A percentile compares a stretch with the other conserved stretches of the same genome.
These are phyloP conservation scores for Verbena officinalis DNA, from an alignment of 257 asterid genomes.

Conservation along the genomic window DNA sequence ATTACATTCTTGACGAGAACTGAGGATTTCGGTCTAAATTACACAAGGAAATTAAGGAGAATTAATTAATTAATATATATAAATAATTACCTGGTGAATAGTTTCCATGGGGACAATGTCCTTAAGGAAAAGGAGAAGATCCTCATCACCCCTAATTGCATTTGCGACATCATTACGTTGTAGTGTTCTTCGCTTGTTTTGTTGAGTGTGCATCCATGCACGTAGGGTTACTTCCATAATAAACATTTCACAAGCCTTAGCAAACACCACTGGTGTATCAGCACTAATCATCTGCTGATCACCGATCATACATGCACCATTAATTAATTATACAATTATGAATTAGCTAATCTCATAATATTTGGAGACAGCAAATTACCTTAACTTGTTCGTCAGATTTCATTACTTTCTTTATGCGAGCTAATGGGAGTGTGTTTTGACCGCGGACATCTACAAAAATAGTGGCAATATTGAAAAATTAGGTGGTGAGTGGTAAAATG, in stretches of 20 bases:
- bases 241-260: conserved; percentile 45
- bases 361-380: too few relatives aligned
- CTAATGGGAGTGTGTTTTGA: conserved; percentile 35
- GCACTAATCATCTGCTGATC: conserved; percentile 51
- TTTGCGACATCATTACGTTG: conserved; percentile 39
- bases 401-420: conserved; percentile 45
- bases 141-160: conserved; percentile 39
- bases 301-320: too few relatives aligned
- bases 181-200: conserved; percentile 27
- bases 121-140: conserved; percentile 28
- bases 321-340: too few relatives aligned
- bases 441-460: conserved; percentile 34
- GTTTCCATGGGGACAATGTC: conserved; percentile 28
- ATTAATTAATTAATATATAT: too few relatives aligned
- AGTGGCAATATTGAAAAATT: neutral
- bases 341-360: too few relatives aligned
- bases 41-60: too few relatives aligned
- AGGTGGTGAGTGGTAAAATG: conserved; percentile 10
- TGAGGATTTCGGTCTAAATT: too few relatives aligned
- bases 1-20: too few relatives aligned
- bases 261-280: conserved; percentile 38
- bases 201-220: conserved; percentile 42
- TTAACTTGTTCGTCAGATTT: conserved; percentile 42
- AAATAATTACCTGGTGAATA: too few relatives aligned
- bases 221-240: conserved; percentile 41